Evolutionary conservation across 2,329 filamentous ascomycete species (phyloP).

Genomic region (Mariannaea sp.): DNA sequence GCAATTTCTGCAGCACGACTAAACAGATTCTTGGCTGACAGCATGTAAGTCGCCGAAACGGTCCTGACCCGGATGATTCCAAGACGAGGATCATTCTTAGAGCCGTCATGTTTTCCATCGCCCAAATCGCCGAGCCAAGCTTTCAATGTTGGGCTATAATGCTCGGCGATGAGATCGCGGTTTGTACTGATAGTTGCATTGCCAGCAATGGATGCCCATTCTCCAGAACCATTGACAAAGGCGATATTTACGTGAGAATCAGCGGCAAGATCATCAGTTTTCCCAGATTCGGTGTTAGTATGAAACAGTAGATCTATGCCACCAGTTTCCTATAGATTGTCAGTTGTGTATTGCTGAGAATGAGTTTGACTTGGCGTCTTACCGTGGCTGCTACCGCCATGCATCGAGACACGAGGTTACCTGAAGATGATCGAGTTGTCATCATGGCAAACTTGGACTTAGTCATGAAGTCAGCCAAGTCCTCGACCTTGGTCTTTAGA

Average conservation of each 20-base stretch:
- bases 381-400: slow-evolving; percentile 86
- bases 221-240: slow-evolving; percentile 75
- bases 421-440: slow-evolving; percentile 72
- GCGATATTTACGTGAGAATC: slow-evolving; percentile 80
- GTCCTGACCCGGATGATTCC: slow-evolving; percentile 79
- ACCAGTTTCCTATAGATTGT: slow-evolving; percentile 65
- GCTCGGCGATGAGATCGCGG: slow-evolving; percentile 69
- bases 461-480: slow-evolving; percentile 71
- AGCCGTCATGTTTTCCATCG: slow-evolving; percentile 82
- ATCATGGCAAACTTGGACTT: slow-evolving; percentile 86
- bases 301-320: slow-evolving; percentile 87
- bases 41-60: slow-evolving; percentile 72
- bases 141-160: slow-evolving; percentile 76
- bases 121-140: slow-evolving; percentile 87
- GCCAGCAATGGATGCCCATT: slow-evolving; percentile 89
- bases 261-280: slow-evolving; percentile 77
- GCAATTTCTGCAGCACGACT: slow-evolving; percentile 72
- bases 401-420: slow-evolving; percentile 75
- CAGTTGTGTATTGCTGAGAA: not conserved
- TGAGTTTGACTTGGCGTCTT: slow-evolving; percentile 36
- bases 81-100: slow-evolving; percentile 80
- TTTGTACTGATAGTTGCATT: slow-evolving; percentile 71
- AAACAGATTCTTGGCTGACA: slow-evolving; percentile 66
- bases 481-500: slow-evolving; percentile 76
- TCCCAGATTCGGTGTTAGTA: slow-evolving; percentile 88